A percentile compares a stretch with the other conserved stretches of the same genome.
Evolutionary conservation across 345 rosid species (phyloP).

Genomic region (Cardamine resedifolia): DNA sequence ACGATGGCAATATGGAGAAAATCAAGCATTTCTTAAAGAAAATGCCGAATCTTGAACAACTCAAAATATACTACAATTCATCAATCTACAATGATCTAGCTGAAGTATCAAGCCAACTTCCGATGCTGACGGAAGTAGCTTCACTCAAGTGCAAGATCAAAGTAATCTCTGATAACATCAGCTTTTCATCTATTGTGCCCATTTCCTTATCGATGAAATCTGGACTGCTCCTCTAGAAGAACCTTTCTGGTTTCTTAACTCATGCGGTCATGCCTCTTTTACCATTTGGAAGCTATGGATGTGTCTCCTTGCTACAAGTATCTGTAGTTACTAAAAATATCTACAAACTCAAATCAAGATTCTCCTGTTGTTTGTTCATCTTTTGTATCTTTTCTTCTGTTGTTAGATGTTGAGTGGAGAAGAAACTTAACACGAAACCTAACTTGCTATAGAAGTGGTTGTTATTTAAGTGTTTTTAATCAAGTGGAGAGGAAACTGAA

Average conservation of each 20-base stretch:
- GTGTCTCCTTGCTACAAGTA: background rate
- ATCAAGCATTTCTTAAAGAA: slow-evolving; percentile 17
- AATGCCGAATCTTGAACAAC: slow-evolving; percentile 23
- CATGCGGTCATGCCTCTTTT: background rate
- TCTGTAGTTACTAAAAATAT: background rate
- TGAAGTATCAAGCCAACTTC: slow-evolving; percentile 16
- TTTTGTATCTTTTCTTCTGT: slow-evolving; percentile 2
- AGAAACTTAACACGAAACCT: background rate
- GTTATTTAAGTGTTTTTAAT: background rate
- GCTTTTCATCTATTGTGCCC: background rate
- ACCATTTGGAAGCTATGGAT: slow-evolving; percentile 46
- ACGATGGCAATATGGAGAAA: background rate
- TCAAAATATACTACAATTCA: slow-evolving; percentile 18
- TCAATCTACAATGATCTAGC: background rate
- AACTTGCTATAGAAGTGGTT: background rate
- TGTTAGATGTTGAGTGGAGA: background rate
- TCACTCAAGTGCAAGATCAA: slow-evolving; percentile 26
- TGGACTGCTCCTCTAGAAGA: background rate
- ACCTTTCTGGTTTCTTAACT: background rate
- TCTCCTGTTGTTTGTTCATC: background rate
- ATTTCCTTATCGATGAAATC: slow-evolving; percentile 1
- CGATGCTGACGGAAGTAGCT: slow-evolving; percentile 7
- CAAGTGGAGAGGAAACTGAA: slow-evolving; percentile 8
- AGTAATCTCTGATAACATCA: slow-evolving; percentile 23
- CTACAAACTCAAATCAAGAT: background rate